Conservation (phyloP, 192 early-diverging fungal species). For the Podila epicladia region DNA sequence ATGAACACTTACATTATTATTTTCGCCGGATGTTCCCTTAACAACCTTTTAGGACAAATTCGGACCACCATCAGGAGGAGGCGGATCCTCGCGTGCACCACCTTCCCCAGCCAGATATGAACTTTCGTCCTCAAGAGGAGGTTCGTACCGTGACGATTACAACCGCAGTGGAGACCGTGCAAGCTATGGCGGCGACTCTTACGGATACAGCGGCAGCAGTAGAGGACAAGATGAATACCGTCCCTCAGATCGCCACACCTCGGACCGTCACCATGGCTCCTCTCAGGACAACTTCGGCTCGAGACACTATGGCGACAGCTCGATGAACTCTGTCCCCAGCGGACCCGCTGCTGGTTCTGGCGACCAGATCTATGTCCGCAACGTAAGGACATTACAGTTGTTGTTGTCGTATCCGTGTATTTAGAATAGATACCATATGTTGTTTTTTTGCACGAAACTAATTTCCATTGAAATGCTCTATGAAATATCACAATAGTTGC, state of each 20-base stretch:
- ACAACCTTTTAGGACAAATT: conserved; percentile 31
- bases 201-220: conserved; percentile 12
- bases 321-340: conserved; percentile 23
- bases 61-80: conserved; percentile 24
- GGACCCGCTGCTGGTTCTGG: conserved; percentile 44
- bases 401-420: not conserved
- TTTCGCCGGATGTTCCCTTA: not conserved
- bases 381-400: conserved; percentile 12
- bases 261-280: not conserved
- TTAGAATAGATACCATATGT: not conserved
- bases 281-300: not conserved
- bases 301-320: conserved; percentile 10
- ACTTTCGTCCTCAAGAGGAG: conserved; percentile 1
- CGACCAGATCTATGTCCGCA: conserved; percentile 45
- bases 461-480: not conserved
- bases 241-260: not conserved
- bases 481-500: conserved; percentile 45
- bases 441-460: not conserved
- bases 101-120: conserved; percentile 14
- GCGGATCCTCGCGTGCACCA: not conserved
- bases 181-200: conserved; percentile 8
- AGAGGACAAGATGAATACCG: not conserved
- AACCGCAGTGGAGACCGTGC: not conserved
- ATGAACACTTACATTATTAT: too few species aligned
- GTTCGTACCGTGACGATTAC: not conserved